A percentile compares a stretch with the other conserved stretches of the same genome.
phyloP scores from a whole-genome alignment of 371 early-diverging fungal genomes.

The Fennellomyces sp. region DNA sequence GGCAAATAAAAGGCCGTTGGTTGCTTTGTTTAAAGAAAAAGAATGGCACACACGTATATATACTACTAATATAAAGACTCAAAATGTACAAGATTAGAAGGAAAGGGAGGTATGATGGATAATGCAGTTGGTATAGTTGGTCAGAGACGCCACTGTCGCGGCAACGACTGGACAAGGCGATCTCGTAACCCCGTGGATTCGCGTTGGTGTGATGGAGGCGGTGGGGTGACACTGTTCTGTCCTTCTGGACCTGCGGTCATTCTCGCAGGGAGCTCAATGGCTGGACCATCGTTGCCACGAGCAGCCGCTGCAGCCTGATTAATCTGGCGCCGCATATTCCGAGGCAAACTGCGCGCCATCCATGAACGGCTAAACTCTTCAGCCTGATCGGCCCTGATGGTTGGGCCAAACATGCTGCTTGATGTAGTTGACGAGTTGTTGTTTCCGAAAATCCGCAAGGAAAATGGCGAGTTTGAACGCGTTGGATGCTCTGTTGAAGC shows the following conservation, averaged over 20 bases:
- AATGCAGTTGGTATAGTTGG: background rate
- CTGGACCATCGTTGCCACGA: background rate
- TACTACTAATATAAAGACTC: background rate
- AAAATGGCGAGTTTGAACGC: slow-evolving; percentile 1
- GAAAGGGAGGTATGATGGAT: background rate
- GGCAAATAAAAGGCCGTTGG: background rate
- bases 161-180: slow-evolving; percentile 5
- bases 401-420: slow-evolving; percentile 44
- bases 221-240: background rate
- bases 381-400: slow-evolving; percentile 40
- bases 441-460: background rate
- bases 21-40: background rate
- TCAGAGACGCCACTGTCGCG: background rate
- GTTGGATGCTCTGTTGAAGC: slow-evolving; percentile 11
- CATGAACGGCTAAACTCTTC: slow-evolving; percentile 48
- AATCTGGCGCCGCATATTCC: slow-evolving; percentile 52
- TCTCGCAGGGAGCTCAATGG: slow-evolving; percentile 15
- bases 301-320: slow-evolving; percentile 25
- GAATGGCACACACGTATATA: no score
- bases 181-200: background rate
- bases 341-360: slow-evolving; percentile 49
- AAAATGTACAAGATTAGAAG: background rate
- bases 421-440: background rate
- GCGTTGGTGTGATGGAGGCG: background rate
- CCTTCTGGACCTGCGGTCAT: background rate